phyloP scores from a whole-genome alignment of 495 filamentous ascomycete species.

The Xylaria longipes region DNA sequence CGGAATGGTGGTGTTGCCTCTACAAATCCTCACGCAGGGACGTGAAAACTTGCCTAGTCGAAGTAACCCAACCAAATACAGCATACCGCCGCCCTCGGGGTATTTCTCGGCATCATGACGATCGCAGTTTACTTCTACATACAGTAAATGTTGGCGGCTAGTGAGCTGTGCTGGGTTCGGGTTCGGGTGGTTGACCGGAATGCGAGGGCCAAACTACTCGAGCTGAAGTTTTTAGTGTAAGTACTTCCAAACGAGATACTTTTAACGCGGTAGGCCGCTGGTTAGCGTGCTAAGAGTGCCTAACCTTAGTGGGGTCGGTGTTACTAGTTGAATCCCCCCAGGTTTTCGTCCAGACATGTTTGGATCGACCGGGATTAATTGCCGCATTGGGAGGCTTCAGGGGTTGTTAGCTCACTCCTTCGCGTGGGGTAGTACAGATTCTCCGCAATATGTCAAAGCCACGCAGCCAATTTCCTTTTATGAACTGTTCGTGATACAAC shows the following conservation, averaged over 20 bases:
- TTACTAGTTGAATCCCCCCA: slow-evolving; percentile 2
- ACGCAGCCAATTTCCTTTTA: slow-evolving; percentile 12
- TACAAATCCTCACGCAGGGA: neutral
- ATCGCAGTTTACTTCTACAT: neutral
- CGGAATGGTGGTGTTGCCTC: slow-evolving; percentile 1
- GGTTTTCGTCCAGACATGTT: neutral
- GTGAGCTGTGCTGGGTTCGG: neutral
- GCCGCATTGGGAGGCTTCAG: slow-evolving; percentile 15
- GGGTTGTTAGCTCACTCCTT: slow-evolving; percentile 13
- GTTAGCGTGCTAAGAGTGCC: neutral
- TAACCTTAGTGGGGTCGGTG: too few relatives aligned
- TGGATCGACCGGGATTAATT: slow-evolving; percentile 15
- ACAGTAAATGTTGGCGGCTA: neutral
- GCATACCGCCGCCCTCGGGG: slow-evolving; percentile 3
- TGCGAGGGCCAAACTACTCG: neutral
- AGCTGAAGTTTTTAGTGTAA: neutral
- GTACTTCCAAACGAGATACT: neutral
- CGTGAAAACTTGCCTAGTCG: neutral
- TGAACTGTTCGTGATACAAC: slow-evolving; percentile 11
- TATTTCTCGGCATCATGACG: slow-evolving; percentile 15
- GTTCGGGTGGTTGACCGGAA: neutral
- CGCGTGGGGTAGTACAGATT: slow-evolving; percentile 15
- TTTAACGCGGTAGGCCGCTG: neutral
- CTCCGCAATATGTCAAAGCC: slow-evolving; percentile 20
- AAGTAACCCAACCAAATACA: slow-evolving; percentile 1